These are phyloP conservation scores for Cyclostephanos tholiformis DNA, from an alignment of 108 stramenopile species.

Conservation along the genomic window DNA sequence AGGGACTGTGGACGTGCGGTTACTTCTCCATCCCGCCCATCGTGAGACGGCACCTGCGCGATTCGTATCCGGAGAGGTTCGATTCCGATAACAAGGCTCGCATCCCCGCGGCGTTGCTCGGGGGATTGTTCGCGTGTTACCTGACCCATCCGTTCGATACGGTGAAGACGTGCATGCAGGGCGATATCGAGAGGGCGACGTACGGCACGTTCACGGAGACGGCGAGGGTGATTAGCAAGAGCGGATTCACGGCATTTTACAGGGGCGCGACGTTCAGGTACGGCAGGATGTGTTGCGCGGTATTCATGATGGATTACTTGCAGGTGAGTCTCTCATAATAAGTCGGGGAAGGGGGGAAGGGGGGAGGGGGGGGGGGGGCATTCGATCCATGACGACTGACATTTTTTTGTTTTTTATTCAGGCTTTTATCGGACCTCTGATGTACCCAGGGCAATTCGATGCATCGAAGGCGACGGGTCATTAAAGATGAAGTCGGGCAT, in stretches of 20 bases:
- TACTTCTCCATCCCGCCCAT: constrained; percentile 89
- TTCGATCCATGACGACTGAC: constrained; percentile 1
- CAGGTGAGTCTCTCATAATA: constrained; percentile 39
- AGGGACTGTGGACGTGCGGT: constrained; percentile 92
- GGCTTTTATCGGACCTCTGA: constrained; percentile 42
- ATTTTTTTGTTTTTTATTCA: constrained; percentile 2
- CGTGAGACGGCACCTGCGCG: constrained; percentile 74
- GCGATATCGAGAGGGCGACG: constrained; percentile 84
- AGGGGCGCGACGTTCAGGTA: constrained; percentile 92
- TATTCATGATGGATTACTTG: constrained; percentile 90
- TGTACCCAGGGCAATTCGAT: constrained; percentile 30
- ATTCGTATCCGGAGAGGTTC: constrained; percentile 77
- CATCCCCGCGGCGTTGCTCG: constrained; percentile 85
- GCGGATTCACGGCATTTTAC: constrained; percentile 84
- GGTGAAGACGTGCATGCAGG: constrained; percentile 96
- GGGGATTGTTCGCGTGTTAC: constrained; percentile 90
- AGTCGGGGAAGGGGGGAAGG: background rate
- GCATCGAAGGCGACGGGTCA: background rate
- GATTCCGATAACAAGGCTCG: constrained; percentile 85
- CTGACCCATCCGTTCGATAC: constrained; percentile 91
- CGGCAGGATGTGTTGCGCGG: constrained; percentile 90
- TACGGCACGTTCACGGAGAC: constrained; percentile 81
- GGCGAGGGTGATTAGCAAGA: constrained; percentile 67
- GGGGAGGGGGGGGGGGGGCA: background rate
- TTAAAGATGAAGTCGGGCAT: background rate